Evolutionary conservation across 768 basidiomycete genomes (phyloP).

Genomic region (Amanita rimosa): DNA sequence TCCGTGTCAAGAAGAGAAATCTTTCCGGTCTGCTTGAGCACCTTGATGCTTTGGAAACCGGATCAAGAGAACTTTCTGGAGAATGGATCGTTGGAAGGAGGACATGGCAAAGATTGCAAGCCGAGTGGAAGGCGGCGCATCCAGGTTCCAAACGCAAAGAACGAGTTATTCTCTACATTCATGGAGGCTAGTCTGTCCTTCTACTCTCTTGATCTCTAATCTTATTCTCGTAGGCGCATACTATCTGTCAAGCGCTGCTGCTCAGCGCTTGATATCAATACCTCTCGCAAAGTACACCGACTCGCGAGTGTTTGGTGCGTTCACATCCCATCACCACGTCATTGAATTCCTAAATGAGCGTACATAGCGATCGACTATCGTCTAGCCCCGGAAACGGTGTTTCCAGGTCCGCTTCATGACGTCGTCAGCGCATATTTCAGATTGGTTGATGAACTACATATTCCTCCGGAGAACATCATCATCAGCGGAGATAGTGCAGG

Average conservation of each 20-base stretch:
- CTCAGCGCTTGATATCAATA: slow-evolving; percentile 84
- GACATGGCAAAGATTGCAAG: slow-evolving; percentile 80
- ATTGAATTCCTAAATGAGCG: slow-evolving; percentile 1
- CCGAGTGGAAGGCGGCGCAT: slow-evolving; percentile 57
- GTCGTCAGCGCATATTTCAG: slow-evolving; percentile 81
- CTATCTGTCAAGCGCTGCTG: slow-evolving; percentile 84
- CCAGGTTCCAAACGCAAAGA: slow-evolving; percentile 38
- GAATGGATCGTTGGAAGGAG: slow-evolving; percentile 97
- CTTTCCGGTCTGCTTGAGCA: slow-evolving; percentile 73
- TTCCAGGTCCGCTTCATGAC: slow-evolving; percentile 84
- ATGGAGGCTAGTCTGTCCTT: slow-evolving; percentile 51
- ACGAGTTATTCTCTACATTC: slow-evolving; percentile 84
- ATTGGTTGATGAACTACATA: slow-evolving; percentile 76
- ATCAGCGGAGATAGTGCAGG: slow-evolving; percentile 91
- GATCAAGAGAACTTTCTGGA: slow-evolving; percentile 71
- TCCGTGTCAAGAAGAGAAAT: slow-evolving; percentile 59
- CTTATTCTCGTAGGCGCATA: slow-evolving; percentile 58
- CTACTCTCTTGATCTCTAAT: neutral
- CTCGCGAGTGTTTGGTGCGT: slow-evolving; percentile 69
- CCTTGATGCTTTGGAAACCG: slow-evolving; percentile 66
- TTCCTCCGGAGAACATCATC: slow-evolving; percentile 86
- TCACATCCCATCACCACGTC: neutral
- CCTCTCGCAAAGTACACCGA: slow-evolving; percentile 83
- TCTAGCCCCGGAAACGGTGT: slow-evolving; percentile 88
- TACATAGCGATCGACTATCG: slow-evolving; percentile 87